Percentiles rank a stretch among this genome's conserved stretches.
phyloP scores from a whole-genome alignment of 495 filamentous ascomycete species.

The Aspergillus steynii region DNA sequence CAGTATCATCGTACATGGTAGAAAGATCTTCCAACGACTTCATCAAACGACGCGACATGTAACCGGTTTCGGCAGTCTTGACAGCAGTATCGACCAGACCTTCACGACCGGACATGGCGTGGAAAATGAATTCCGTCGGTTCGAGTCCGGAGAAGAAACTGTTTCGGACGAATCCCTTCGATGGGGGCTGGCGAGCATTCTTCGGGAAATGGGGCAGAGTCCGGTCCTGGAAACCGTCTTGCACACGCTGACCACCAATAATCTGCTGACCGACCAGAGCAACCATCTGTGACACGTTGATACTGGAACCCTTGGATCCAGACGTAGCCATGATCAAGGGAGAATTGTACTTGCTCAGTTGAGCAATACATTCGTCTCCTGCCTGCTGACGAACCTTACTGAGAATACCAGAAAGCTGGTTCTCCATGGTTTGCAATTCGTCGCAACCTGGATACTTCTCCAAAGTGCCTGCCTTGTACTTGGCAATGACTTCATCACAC shows the following conservation, averaged over 20 bases:
- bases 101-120: slow-evolving; percentile 97
- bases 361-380: slow-evolving; percentile 86
- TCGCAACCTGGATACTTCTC: slow-evolving; percentile 85
- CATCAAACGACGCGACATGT: slow-evolving; percentile 98
- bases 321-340: slow-evolving; percentile 96
- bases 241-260: slow-evolving; percentile 89
- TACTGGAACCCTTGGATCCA: slow-evolving; percentile 91
- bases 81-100: slow-evolving; percentile 99
- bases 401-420: slow-evolving; percentile 83
- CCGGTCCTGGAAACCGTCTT: slow-evolving; percentile 94
- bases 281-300: slow-evolving; percentile 99
- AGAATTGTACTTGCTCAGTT: slow-evolving; percentile 88
- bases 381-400: slow-evolving; percentile 87
- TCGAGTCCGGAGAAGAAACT: slow-evolving; percentile 94
- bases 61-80: slow-evolving; percentile 97
- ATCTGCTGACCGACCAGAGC: slow-evolving; percentile 97
- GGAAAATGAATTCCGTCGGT: slow-evolving; percentile 94
- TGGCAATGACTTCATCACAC: slow-evolving; percentile 81
- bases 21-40: slow-evolving; percentile 96
- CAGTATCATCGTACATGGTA: slow-evolving; percentile 88
- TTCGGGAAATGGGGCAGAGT: slow-evolving; percentile 95
- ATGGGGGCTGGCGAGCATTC: slow-evolving; percentile 82
- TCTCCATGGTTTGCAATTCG: slow-evolving; percentile 90
- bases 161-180: slow-evolving; percentile 95
- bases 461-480: slow-evolving; percentile 74